Percentiles rank a stretch among this genome's conserved stretches.
These are phyloP conservation scores for Fusarium fujikuroi DNA, from an alignment of 2,329 filamentous ascomycete genomes.

Conservation along the genomic window DNA sequence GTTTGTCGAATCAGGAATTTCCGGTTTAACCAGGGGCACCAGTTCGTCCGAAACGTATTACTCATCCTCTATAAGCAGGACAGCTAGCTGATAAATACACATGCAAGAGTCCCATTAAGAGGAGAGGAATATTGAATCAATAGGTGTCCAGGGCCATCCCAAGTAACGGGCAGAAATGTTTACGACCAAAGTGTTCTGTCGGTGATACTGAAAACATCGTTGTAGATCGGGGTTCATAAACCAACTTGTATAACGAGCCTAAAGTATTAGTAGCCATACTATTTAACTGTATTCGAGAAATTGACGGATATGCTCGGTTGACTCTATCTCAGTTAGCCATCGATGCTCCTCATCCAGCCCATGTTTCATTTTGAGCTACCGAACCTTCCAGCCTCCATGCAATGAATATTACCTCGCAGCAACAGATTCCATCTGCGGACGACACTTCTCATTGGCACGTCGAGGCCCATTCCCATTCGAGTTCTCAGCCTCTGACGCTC, in stretches of 20 bases:
- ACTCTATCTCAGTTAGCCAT: not conserved
- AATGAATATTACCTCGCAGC: not conserved
- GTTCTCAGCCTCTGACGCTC: not conserved
- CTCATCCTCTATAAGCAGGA: not conserved
- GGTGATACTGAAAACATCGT: accelerated
- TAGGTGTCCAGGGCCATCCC: not conserved
- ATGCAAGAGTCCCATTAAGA: too few species aligned
- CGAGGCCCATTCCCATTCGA: not conserved
- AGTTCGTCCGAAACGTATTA: not conserved
- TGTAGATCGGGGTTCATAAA: not conserved
- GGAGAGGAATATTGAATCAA: too few species aligned
- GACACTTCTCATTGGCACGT: not conserved
- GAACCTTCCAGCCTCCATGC: not conserved
- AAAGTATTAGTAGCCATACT: accelerated
- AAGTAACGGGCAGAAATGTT: too few species aligned
- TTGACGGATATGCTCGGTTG: accelerated
- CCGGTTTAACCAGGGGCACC: not conserved
- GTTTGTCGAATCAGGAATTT: not conserved
- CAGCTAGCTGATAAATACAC: not conserved
- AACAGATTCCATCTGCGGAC: not conserved
- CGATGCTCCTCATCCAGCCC: not conserved
- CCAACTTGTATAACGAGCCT: not conserved
- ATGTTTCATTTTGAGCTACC: too few species aligned
- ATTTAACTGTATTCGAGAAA: accelerated
- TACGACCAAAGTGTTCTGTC: not conserved